Percentiles rank a stretch among this genome's conserved stretches.
These are phyloP conservation scores for Albifimbria verrucaria DNA, from an alignment of 2,329 filamentous ascomycete genomes.

Conservation along the genomic window DNA sequence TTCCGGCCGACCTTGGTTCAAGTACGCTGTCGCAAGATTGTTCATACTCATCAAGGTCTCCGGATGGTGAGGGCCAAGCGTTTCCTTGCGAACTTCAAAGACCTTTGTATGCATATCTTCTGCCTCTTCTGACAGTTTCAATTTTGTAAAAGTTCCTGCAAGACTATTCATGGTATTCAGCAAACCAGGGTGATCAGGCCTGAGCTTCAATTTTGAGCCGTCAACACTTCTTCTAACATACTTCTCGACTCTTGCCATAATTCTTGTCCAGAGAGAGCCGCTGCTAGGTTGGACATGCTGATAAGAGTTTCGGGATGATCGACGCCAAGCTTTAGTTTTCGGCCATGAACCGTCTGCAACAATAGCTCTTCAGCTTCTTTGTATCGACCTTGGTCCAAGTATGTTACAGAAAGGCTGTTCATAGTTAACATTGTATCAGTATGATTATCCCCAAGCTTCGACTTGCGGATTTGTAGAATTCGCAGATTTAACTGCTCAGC, in stretches of 20 bases:
- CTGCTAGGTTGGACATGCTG: constrained; percentile 10
- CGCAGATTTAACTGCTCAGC: not conserved
- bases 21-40: constrained; percentile 5
- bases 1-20: constrained; percentile 9
- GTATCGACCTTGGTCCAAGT: not conserved
- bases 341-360: not conserved
- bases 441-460: not conserved
- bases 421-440: not conserved
- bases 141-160: not conserved
- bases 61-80: constrained; percentile 8
- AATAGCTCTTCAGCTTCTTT: not conserved
- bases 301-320: constrained; percentile 4
- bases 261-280: constrained; percentile 5
- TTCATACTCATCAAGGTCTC: constrained; percentile 5
- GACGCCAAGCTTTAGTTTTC: not conserved
- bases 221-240: not conserved
- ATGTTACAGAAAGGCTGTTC: not conserved
- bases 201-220: not conserved
- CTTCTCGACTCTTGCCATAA: not conserved
- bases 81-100: constrained; percentile 6
- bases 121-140: constrained; percentile 11
- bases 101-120: constrained; percentile 9
- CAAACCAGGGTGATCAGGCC: not conserved
- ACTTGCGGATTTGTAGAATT: not conserved
- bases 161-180: not conserved